Evolutionary conservation across 768 basidiomycete species (phyloP).

Genomic region (Cantharellus cinnabarinus): DNA sequence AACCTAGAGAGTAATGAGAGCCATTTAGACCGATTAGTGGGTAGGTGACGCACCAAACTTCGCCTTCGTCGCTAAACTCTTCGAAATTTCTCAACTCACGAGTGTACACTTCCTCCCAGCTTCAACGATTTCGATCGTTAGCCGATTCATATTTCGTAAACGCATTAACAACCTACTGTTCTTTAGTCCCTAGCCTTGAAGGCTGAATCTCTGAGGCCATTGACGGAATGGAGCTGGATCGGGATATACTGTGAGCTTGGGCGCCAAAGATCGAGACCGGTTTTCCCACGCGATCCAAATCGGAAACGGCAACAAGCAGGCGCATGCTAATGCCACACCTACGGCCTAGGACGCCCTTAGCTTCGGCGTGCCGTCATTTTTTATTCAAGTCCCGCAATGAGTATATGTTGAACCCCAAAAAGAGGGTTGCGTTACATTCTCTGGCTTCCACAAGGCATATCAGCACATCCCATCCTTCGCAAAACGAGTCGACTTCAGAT

Average conservation of each 20-base stretch:
- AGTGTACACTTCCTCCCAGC: slow-evolving; percentile 64
- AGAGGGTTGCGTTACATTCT: no score
- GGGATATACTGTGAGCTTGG: neutral
- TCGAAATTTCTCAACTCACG: slow-evolving; percentile 50
- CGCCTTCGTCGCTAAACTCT: slow-evolving; percentile 67
- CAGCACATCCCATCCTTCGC: neutral
- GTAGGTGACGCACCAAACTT: slow-evolving; percentile 41
- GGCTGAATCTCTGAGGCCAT: slow-evolving; percentile 24
- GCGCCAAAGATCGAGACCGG: neutral
- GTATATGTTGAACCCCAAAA: no score
- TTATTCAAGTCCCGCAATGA: no score
- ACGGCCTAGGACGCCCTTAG: no score
- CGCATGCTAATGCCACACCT: no score
- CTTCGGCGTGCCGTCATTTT: no score
- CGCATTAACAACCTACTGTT: slow-evolving; percentile 32
- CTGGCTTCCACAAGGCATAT: neutral
- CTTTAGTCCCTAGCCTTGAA: slow-evolving; percentile 60
- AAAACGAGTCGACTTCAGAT: neutral
- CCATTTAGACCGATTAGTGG: no score
- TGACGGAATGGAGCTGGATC: neutral
- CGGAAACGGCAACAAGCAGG: no score
- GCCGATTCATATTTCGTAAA: neutral
- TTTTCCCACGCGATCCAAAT: no score
- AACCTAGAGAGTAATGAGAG: slow-evolving; percentile 31
- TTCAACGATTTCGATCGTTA: slow-evolving; percentile 13